Evolutionary conservation across 2,329 filamentous ascomycete genomes (phyloP), one percentile per base, ranked within the genome.

Genomic region (Ophiostoma australiae): DNA sequence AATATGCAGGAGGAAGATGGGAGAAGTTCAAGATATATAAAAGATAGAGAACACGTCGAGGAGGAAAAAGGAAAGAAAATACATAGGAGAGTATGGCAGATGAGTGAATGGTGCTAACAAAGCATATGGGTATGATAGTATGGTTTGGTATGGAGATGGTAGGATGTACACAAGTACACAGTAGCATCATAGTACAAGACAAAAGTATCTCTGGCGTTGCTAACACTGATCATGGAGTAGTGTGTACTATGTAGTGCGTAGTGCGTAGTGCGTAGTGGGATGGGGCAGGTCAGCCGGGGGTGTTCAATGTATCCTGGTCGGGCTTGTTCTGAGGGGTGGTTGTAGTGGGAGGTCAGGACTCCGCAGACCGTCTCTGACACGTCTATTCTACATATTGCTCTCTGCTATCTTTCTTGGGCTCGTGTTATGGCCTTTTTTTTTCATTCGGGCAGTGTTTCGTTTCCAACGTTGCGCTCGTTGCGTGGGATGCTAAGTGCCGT

Each of bases 11-110:
- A 27, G 11, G 35, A 44, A 48, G 39, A 48, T 67, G 66, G 66
- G 66, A 48, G 66, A 48, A 17, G 37, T 35, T 66, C 66, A 17
- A 67, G 66, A 67, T 44, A 67, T 67, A 67, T 67, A 39, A 67
- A 67, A 67, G 35, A 67, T n/a, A 13, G 13, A 67, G 20, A 39
- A 41, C n/a, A 15, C 7, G 39, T 31, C n/a, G 2, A 33, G n/a
- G 33, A 37, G 10, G 35, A 33, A 41, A 27, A 15, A 67, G 33
- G 33, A 66, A 66, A 66, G 17, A 37, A 41, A 23, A 20, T 17
- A 35, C 61, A 8, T 17, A n/a, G 15, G 33, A 31, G 61, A 15
- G 23, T 13, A 33, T 10, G 63, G 11, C 31, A 35, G 27, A 10
- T 39, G 17, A 23, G n/a, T 66, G 35, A 39, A 39, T n/a, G 35